Conservation (phyloP, 345 rosid species). For the Syzygium grande region DNA sequence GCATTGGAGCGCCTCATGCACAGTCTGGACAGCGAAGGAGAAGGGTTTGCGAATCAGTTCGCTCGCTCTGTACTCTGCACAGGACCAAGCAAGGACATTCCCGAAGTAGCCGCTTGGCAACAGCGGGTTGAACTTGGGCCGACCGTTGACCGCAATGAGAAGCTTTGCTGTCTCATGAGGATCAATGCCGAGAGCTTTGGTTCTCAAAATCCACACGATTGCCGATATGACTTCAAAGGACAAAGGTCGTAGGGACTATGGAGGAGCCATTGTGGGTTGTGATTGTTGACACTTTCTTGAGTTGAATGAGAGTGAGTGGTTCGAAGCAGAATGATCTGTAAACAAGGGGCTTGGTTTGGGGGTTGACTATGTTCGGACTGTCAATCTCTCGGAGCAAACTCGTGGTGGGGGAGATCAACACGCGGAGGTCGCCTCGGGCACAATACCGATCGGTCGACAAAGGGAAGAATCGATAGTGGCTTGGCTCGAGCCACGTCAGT, state of each 20-base stretch:
- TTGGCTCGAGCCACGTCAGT: not conserved
- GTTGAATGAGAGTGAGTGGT: not conserved
- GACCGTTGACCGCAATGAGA: not conserved
- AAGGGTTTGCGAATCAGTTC: not conserved
- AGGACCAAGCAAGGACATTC: not conserved
- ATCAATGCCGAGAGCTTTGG: not conserved
- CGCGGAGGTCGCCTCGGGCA: not conserved
- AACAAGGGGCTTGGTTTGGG: not conserved
- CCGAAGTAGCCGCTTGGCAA: not conserved
- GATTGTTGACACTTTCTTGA: not conserved
- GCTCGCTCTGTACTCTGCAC: not conserved
- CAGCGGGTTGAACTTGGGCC: not conserved
- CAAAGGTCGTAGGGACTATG: not conserved
- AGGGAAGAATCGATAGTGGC: not conserved
- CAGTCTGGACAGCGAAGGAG: not conserved
- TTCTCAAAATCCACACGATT: not conserved
- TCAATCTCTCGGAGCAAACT: not conserved
- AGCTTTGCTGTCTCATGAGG: not conserved
- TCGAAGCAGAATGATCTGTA: not conserved
- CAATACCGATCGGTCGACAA: not conserved
- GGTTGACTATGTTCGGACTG: not conserved
- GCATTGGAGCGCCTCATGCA: not conserved
- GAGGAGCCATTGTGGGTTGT: not conserved
- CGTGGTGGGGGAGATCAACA: not conserved
- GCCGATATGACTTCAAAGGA: not conserved